Evolutionary conservation across 257 asterid genomes (phyloP), one percentile per base, ranked within the genome.

Genomic region (Osmanthus fragrans): DNA sequence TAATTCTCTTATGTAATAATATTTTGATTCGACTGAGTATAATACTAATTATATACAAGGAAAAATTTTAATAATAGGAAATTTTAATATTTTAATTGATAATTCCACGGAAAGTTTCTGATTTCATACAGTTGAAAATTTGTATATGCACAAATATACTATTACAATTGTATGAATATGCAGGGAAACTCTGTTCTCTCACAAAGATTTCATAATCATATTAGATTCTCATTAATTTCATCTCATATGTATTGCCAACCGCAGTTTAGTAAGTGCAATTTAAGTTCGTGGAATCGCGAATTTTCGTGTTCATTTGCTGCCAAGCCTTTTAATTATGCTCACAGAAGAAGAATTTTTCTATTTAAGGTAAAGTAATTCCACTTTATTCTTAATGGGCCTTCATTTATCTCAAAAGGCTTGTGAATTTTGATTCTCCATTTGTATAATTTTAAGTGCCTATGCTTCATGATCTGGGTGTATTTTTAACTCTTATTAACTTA

Each of bases 111-210:
- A 23, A 60, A 23, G 32, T 60, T 7, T n/a, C 15, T 10, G 32
- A 60, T n/a, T 60, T 60, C 54, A 13, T 45, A 45, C 54, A 60
- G n/a, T 60, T 54, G 64, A 54, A 19, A 21, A 1, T 60, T 60
- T 23, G 25, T 18, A 19, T 60, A 9, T 7, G 67, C 11, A 23
- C 67, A 60, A 60, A 60, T 54, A 9, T 32, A 60, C 29, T 1
- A 3, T n/a, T n/a, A 45, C 19, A 36, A 70, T 70, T 34, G 76
- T 36, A 42, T 30, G 77, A 10, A 5, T 70, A 83, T 83, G 87
- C 80, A 80, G 80, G 80, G 80, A 19, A 33, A 73, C 82, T 77
- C 81, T 58, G 37, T 73, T 54, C 73, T 70, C 71, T 34, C 84
- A 60, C 75, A 21, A 49, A 71, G 74, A 25, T 49, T 70, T 82